Evolutionary conservation across 2,329 filamentous ascomycete species (phyloP), one percentile per base, ranked within the genome.

Genomic region (Xylariomycetidae sp.): DNA sequence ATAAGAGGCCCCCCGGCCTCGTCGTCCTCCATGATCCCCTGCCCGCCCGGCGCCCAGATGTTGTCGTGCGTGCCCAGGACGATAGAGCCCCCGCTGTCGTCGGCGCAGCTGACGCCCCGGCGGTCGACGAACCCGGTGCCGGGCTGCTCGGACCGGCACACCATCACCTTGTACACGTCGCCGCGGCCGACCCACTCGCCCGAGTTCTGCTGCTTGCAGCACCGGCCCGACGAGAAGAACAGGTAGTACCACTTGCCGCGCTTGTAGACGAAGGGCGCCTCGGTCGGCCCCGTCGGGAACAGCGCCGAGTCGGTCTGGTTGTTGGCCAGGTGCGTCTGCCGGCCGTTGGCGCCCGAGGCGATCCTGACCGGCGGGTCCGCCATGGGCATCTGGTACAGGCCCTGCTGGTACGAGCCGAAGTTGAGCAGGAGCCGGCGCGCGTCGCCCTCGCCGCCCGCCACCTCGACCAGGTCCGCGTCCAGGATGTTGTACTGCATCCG

Each of bases 361-460:
- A 45, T 30, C 34, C 34, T 30, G 16, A 35, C 27, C 9, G 45
- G 42, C 20, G 45, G 44, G 13, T 45, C 34, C 9, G 37, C 40
- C 12, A 49, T 37, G 14, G 45, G 48, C 7, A 51, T 33, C 36
- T 49, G 45, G 40, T 41, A 51, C 22, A 51, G 25, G 9, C 48
- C 46, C 18, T 44, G 36, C 32, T 51, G 48, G 38, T 51, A 49
- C 23, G 46, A 49, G 16, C 46, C 45, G 25, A 48, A 49, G 3
- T 42, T 34, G 13, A 49, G 37, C 2, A 48, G 37, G 13, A 46
- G 33, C n/a, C 38, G 28, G 6, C 35, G 36, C 13, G 31, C 34
- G 0, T 34, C 32, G 5, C 27, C 41, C 11, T 41, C 39, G 15
- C 33, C 38, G 16, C 42, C 27, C 10, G 38, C 42, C 9, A 49